Percentiles rank a stretch among this genome's conserved stretches.
These are phyloP conservation scores for Entomortierella lignicola DNA, from an alignment of 192 early-diverging fungal species.

Conservation along the genomic window DNA sequence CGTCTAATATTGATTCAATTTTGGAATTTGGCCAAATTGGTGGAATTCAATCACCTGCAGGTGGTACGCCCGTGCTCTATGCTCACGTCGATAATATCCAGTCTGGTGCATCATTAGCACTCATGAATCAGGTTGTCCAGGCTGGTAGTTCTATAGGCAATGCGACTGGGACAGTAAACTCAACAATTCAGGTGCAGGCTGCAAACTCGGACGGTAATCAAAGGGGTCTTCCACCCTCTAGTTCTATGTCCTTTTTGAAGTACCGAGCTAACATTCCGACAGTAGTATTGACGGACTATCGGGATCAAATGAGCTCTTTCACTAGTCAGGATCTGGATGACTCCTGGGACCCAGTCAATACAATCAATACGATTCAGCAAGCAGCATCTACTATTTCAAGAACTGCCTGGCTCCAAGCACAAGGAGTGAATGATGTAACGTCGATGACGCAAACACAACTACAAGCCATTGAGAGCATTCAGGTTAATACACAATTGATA, in stretches of 20 bases:
- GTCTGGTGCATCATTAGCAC: not conserved
- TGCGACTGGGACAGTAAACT: not conserved
- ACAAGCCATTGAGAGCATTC: slow-evolving; percentile 58
- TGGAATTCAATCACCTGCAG: slow-evolving; percentile 19
- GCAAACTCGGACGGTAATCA: slow-evolving; percentile 60
- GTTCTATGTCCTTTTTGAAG: slow-evolving; percentile 76
- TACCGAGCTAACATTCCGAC: slow-evolving; percentile 70
- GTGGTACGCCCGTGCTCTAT: slow-evolving; percentile 31
- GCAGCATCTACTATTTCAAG: slow-evolving; percentile 70
- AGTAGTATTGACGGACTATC: slow-evolving; percentile 72
- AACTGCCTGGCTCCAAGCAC: slow-evolving; percentile 66
- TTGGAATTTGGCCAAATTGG: slow-evolving; percentile 76
- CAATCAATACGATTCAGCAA: slow-evolving; percentile 65
- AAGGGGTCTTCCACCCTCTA: slow-evolving; percentile 74
- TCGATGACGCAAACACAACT: slow-evolving; percentile 37
- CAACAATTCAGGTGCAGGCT: slow-evolving; percentile 42
- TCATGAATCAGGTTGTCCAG: slow-evolving; percentile 32
- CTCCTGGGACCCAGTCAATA: slow-evolving; percentile 37
- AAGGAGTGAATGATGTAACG: slow-evolving; percentile 31
- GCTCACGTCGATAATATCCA: slow-evolving; percentile 59
- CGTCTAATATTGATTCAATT: slow-evolving; percentile 75
- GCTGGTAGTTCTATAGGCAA: slow-evolving; percentile 16
- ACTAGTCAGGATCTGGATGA: slow-evolving; percentile 55
- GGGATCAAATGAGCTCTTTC: slow-evolving; percentile 63
- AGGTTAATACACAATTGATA: slow-evolving; percentile 68